Conservation (phyloP, 2,329 filamentous ascomycete species). For the Sarocladium brachiariae region DNA sequence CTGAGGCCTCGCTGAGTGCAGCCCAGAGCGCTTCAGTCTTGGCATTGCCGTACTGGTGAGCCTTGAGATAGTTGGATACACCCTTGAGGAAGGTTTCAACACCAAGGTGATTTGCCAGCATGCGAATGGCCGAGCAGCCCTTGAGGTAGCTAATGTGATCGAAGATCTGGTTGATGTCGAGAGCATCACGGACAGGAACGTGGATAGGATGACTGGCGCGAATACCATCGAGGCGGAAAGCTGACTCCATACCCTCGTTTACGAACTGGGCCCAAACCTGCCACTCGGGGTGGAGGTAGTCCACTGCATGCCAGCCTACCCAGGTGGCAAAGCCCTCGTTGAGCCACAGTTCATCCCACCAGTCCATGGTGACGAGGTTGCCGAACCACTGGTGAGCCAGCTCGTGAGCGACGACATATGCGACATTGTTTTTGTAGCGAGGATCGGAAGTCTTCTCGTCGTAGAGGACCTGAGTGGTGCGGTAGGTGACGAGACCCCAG, state of each 20-base stretch:
- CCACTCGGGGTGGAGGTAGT: constrained; percentile 93
- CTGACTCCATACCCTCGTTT: constrained; percentile 87
- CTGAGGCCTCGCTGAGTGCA: constrained; percentile 79
- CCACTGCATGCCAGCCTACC: constrained; percentile 91
- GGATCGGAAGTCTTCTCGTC: constrained; percentile 88
- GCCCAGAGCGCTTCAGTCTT: constrained; percentile 89
- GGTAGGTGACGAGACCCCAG: constrained; percentile 94
- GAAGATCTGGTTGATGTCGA: constrained; percentile 97
- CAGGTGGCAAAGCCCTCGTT: constrained; percentile 97
- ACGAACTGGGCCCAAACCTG: constrained; percentile 97
- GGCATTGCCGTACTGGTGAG: constrained; percentile 82
- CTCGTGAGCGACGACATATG: constrained; percentile 97
- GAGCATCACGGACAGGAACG: constrained; percentile 84
- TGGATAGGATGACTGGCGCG: constrained; percentile 94
- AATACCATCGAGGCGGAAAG: constrained; percentile 82
- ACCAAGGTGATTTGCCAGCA: constrained; percentile 87
- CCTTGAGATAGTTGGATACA: constrained; percentile 82
- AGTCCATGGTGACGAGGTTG: constrained; percentile 93
- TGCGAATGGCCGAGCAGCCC: constrained; percentile 91
- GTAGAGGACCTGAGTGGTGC: constrained; percentile 92
- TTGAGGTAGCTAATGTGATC: constrained; percentile 96
- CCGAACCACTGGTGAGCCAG: constrained; percentile 96
- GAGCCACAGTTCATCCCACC: constrained; percentile 91
- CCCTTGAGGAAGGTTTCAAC: constrained; percentile 84
- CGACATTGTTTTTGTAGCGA: constrained; percentile 85